Evolutionary conservation across 2,329 filamentous ascomycete genomes (phyloP), one percentile per base, ranked within the genome.

Genomic region (Colletotrichum horii): DNA sequence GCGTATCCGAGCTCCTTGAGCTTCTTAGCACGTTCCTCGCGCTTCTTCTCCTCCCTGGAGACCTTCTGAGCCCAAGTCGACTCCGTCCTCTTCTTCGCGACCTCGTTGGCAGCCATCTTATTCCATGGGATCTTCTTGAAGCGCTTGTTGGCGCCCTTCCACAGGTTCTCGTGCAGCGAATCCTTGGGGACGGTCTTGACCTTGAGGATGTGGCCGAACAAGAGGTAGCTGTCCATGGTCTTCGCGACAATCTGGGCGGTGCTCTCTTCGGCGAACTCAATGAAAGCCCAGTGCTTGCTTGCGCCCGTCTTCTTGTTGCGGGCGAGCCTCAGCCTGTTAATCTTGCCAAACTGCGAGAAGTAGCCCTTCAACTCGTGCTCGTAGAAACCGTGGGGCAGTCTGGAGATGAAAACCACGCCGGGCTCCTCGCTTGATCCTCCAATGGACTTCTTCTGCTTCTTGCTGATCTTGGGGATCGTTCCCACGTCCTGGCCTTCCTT

Each of bases 211-310:
- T 98, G 96, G 8, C 95, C 95, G 84, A 98, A 98, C 82, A 99
- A 90, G 52, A 98, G 92, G 85, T 99, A 99, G 86, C 96, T 97
- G 89, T 98, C 92, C 97, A 99, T 99, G 26, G 97, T 98, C 87
- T 96, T 95, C 66, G 95, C 94, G 34, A 98, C 96, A 79, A 98
- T 96, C 80, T 95, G 94, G 52, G 97, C 96, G n/a, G 90, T 91
- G 78, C 85, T 86, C 65, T 96, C 94, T 73, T 95, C 93, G 38
- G 89, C 87, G 82, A 99, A 99, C 86, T 99, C 95, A 81, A 99
- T 91, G 84, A 98, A 99, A 36, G 95, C 97, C 82, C 94, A 98
- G 88, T 98, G 97, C 88, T 97, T 98, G 83, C 94, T 96, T 74
- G 92, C 92, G 71, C 97, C 97, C 2, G 96, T 98, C 84, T 94